A percentile compares a stretch with the other conserved stretches of the same genome.
phyloP scores from a whole-genome alignment of 2,329 filamentous ascomycete species.

The Colletotrichum lindemuthianum region DNA sequence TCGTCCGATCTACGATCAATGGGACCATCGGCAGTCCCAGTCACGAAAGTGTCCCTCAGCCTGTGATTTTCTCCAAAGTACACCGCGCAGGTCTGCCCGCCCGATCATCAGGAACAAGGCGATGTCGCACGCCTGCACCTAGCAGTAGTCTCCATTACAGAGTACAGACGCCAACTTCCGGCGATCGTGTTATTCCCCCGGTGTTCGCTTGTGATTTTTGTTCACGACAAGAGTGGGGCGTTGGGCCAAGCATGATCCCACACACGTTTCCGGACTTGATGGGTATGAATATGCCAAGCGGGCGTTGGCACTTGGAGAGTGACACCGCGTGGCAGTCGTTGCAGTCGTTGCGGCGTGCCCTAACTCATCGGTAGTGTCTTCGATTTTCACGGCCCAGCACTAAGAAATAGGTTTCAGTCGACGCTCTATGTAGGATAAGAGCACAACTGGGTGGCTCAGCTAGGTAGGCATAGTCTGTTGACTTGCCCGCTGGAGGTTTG shows the following conservation, averaged over 20 bases:
- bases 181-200: background rate
- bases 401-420: background rate
- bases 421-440: background rate
- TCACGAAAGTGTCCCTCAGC: background rate
- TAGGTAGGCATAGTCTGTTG: background rate
- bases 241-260: background rate
- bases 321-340: background rate
- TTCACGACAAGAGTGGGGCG: no score
- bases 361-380: no score
- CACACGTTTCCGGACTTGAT: slow-evolving; percentile 5
- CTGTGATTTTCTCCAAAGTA: background rate
- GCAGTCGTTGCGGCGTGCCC: no score
- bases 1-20: slow-evolving; percentile 20
- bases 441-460: background rate
- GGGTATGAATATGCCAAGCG: no score
- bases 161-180: background rate
- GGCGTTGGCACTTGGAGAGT: no score
- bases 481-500: background rate
- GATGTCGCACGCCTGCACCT: no score
- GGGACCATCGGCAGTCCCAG: background rate
- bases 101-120: background rate
- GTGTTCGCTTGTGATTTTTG: no score
- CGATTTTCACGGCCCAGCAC: no score
- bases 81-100: background rate
- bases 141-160: background rate